These are phyloP conservation scores for Phytophthora rubi DNA, from an alignment of 352 stramenopile species.

Conservation along the genomic window DNA sequence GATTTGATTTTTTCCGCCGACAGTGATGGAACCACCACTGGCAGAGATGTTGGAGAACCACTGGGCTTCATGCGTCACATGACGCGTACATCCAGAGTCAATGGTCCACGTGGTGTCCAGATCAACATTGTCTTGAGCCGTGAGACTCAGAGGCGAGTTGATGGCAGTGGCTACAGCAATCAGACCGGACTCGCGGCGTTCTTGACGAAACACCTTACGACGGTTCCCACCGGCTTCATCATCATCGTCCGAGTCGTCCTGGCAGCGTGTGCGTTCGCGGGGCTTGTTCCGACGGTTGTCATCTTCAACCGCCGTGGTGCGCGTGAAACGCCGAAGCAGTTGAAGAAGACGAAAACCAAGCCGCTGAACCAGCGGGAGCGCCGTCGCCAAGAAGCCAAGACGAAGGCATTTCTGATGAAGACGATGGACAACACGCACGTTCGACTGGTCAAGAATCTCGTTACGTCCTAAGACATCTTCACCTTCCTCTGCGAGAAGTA, in stretches of 20 bases:
- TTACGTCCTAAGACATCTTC: neutral
- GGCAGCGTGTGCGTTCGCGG: neutral
- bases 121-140: neutral
- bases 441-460: slow-evolving; percentile 20
- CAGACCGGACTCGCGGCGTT: neutral
- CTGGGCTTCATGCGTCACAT: slow-evolving; percentile 20
- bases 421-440: slow-evolving; percentile 24
- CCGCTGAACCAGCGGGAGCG: neutral
- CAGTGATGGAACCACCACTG: slow-evolving; percentile 18
- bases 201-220: slow-evolving; percentile 8
- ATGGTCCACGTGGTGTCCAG: slow-evolving; percentile 8
- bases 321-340: neutral
- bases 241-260: neutral
- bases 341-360: neutral
- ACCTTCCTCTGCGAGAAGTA: neutral
- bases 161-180: slow-evolving; percentile 8
- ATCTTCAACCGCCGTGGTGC: neutral
- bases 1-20: slow-evolving; percentile 8
- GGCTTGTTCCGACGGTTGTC: neutral
- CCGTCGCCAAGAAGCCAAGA: slow-evolving; percentile 21
- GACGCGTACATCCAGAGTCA: slow-evolving; percentile 20
- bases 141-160: neutral
- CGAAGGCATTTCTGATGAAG: slow-evolving; percentile 28
- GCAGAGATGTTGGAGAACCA: slow-evolving; percentile 14
- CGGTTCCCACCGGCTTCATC: neutral